Base-by-base conservation (phyloP, 768 basidiomycete species). In the Tricholoma sp. region DNA sequence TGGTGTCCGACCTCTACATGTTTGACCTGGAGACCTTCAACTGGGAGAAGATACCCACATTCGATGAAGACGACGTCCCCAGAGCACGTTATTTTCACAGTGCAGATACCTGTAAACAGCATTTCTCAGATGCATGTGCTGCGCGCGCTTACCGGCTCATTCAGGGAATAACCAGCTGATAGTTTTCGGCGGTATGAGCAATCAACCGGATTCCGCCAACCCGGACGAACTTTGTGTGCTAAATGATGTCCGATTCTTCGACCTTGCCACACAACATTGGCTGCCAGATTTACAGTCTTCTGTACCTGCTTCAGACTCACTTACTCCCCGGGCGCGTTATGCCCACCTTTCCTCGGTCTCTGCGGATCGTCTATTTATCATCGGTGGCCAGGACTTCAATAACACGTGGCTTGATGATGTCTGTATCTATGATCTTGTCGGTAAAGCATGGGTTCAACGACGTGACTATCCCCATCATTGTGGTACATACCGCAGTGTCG, bases 371-470 rank as follows among this genome's bases (percentile, higher is more conserved):
- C 80, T 99, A 33, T 89, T 95, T 68, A 81, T 99, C 64, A 92
- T 97, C 50, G 96, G 97, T 5, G 96, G 96, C 0, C 96, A 99
- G 67, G 94, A 98, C 68, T 82, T 97, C 59, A 84, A 83, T 62
- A 96, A 96, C 65, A 87, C 88, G 49, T 98, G 94, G 89, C 78
- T 96, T 24, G 91, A 98, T 70, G 94, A 98, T 59, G 82, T 96
- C 54, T 88, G 91, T 67, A 89, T 96, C 6, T 94, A 88, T 60
- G 94, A 98, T 67, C 79, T 98, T 36, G 68, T 76, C 12, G 71
- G 74, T 12, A 82, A 82, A 67, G 75, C 79, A 6, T 98, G 96
- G 95, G 80, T 91, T 0, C 86, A 88, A 63, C 77, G 82, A 34
- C 84, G 88, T 50, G 83, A 85, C 57, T 94, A 94, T 63, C 89